phyloP scores from a whole-genome alignment of 2,329 filamentous ascomycete genomes.

The Apiospora malaysiana region DNA sequence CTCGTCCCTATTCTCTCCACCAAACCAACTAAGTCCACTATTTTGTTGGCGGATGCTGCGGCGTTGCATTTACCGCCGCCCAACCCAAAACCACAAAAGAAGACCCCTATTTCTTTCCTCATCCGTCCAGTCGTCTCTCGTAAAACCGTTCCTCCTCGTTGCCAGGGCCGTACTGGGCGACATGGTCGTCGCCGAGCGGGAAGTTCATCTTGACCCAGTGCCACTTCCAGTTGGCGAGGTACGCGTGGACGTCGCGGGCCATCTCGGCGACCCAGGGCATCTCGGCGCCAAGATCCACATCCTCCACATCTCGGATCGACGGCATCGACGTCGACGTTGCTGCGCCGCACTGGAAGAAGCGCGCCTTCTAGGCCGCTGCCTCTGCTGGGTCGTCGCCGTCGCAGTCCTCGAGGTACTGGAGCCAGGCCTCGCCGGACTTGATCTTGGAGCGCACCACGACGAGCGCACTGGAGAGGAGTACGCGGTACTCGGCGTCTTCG shows the following conservation, averaged over 20 bases:
- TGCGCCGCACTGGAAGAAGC: background rate
- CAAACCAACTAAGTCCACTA: no score
- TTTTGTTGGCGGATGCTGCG: no score
- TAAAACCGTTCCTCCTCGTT: background rate
- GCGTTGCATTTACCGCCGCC: background rate
- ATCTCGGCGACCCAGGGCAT: background rate
- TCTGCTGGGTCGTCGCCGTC: background rate
- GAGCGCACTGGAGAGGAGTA: background rate
- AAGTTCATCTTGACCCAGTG: background rate
- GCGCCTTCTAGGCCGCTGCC: background rate
- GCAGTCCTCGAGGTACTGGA: background rate
- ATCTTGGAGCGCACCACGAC: background rate
- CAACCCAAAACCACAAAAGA: no score
- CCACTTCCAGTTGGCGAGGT: background rate
- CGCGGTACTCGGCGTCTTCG: background rate
- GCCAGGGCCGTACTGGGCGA: background rate
- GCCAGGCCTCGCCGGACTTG: background rate
- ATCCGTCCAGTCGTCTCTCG: background rate
- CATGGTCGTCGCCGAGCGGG: background rate
- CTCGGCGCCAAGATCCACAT: conserved; percentile 2
- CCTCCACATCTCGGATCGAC: background rate
- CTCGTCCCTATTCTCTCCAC: no score
- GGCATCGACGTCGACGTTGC: background rate
- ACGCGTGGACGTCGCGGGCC: background rate
- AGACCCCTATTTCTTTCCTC: background rate